Percentiles rank a stretch among this genome's conserved stretches.
phyloP scores from a whole-genome alignment of 139 green algal genomes.

The Haematococcus lacustris region DNA sequence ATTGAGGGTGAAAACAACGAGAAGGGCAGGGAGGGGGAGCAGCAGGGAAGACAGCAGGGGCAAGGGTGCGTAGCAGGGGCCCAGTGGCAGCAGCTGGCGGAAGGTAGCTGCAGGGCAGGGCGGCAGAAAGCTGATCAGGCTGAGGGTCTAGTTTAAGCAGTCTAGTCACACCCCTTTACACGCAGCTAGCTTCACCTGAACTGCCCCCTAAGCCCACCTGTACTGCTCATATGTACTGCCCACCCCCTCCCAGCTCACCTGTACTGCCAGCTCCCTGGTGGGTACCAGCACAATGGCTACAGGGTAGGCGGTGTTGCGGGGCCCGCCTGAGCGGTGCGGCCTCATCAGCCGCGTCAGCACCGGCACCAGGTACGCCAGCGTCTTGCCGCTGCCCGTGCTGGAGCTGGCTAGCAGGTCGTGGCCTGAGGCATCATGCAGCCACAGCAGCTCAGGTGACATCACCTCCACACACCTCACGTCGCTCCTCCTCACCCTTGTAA shows the following conservation, averaged over 20 bases:
- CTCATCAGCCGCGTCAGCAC: conserved; percentile 20
- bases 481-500: too few species aligned
- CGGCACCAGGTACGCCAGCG: conserved; percentile 39
- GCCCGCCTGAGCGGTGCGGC: not conserved
- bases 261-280: conserved; percentile 65
- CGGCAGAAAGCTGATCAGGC: not conserved
- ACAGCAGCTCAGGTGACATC: too few species aligned
- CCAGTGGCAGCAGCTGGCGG: not conserved
- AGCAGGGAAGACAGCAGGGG: too few species aligned
- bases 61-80: not conserved
- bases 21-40: too few species aligned
- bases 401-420: conserved; percentile 37
- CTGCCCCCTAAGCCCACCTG: not conserved
- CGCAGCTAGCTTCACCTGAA: not conserved
- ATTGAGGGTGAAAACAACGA: too few species aligned
- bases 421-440: conserved; percentile 17
- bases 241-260: conserved; percentile 26
- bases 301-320: conserved; percentile 25
- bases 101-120: not conserved
- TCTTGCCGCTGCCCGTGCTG: conserved; percentile 41
- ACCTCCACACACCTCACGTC: too few species aligned
- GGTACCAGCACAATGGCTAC: conserved; percentile 51
- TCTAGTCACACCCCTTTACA: too few species aligned
- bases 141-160: too few species aligned
- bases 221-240: not conserved